Conservation (phyloP, 495 filamentous ascomycete species). For the Elasticomyces elasticus region DNA sequence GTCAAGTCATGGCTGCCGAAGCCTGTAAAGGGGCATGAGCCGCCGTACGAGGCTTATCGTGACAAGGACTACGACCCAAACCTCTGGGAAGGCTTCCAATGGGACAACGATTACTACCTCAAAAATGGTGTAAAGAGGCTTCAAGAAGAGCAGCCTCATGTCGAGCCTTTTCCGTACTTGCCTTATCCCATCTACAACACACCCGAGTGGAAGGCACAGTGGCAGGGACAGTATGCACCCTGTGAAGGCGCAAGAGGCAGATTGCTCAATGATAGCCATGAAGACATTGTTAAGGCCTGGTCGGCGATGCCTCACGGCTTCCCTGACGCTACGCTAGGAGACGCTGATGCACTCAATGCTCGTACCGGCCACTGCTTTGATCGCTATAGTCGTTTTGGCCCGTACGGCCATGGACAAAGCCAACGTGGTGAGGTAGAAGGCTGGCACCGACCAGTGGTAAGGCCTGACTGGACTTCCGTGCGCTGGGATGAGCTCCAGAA, state of each 20-base stretch:
- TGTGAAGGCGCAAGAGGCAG: conserved; percentile 42
- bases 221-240: conserved; percentile 36
- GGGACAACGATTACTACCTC: conserved; percentile 19
- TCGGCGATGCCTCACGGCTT: conserved; percentile 32
- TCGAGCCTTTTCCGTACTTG: conserved; percentile 28
- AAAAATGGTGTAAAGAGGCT: conserved; percentile 18
- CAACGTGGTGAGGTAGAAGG: conserved; percentile 28
- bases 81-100: conserved; percentile 31
- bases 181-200: conserved; percentile 46
- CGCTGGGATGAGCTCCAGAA: conserved; percentile 63
- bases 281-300: conserved; percentile 41
- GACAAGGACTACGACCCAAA: conserved; percentile 32
- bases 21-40: conserved; percentile 24
- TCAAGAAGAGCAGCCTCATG: conserved; percentile 1
- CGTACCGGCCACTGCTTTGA: conserved; percentile 44
- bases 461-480: conserved; percentile 51
- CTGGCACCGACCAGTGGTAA: conserved; percentile 22
- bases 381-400: conserved; percentile 43
- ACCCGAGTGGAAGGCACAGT: conserved; percentile 34
- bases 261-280: conserved; percentile 35
- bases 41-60: conserved; percentile 28
- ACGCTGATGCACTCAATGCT: conserved; percentile 39
- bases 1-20: conserved; percentile 25
- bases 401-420: conserved; percentile 41
- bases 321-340: conserved; percentile 39